phyloP scores from a whole-genome alignment of 2,329 filamentous ascomycete species.

The Epichloe coenophiala region DNA sequence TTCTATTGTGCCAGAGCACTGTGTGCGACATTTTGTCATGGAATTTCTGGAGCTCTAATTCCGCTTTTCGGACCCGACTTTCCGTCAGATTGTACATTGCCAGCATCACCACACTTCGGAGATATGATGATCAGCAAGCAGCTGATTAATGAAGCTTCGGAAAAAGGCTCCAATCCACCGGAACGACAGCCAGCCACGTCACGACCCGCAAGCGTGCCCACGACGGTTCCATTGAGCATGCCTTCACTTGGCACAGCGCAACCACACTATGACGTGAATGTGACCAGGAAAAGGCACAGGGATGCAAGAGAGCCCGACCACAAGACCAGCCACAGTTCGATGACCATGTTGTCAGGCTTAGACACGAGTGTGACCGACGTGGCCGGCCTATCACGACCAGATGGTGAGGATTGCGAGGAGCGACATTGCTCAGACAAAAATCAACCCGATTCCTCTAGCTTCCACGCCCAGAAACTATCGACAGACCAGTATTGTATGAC shows the following conservation, averaged over 20 bases:
- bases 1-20: slow-evolving; percentile 75
- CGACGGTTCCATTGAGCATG: not conserved
- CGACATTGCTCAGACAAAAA: not conserved
- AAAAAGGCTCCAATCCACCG: slow-evolving; percentile 23
- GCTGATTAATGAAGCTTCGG: slow-evolving; percentile 39
- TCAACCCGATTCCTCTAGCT: not conserved
- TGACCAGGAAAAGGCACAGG: not conserved
- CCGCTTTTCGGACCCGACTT: slow-evolving; percentile 84
- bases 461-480: not conserved
- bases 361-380: not conserved
- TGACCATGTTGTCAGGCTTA: not conserved
- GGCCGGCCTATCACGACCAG: not conserved
- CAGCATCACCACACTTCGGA: slow-evolving; percentile 48
- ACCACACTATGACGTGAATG: not conserved
- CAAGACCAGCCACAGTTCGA: not conserved
- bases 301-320: not conserved
- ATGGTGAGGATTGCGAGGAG: not conserved
- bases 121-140: slow-evolving; percentile 51
- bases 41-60: slow-evolving; percentile 72
- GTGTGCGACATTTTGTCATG: slow-evolving; percentile 78
- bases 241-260: not conserved
- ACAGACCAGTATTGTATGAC: not conserved
- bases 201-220: not conserved
- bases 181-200: not conserved
- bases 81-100: slow-evolving; percentile 53